These are phyloP conservation scores for Protomyces inundatus DNA, from an alignment of 1,139 yeast species.

Conservation along the genomic window DNA sequence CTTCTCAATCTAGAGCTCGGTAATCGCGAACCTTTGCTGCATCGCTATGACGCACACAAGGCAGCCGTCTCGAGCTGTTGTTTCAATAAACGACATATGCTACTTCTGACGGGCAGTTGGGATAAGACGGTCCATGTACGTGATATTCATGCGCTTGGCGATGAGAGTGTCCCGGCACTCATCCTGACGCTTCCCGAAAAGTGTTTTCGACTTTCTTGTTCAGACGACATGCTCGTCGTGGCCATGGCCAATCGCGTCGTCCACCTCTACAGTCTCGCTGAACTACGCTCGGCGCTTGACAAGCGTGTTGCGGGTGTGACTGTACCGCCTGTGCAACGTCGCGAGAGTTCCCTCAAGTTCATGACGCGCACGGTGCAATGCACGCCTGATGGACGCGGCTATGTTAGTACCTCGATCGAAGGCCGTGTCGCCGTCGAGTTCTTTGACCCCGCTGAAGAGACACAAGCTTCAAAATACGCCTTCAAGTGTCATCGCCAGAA, in stretches of 20 bases:
- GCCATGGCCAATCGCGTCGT: constrained; percentile 54
- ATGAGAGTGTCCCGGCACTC: constrained; percentile 16
- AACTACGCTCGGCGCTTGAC: neutral
- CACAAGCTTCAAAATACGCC: constrained; percentile 58
- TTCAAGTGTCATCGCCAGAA: constrained; percentile 71
- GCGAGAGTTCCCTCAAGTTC: constrained; percentile 69
- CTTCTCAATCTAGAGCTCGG: constrained; percentile 30
- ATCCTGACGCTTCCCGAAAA: constrained; percentile 46
- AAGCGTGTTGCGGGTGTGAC: constrained; percentile 38
- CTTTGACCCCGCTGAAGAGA: constrained; percentile 50
- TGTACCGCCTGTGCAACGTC: constrained; percentile 47
- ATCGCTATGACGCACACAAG: constrained; percentile 37
- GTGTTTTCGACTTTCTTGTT: constrained; percentile 60
- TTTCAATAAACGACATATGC: constrained; percentile 2
- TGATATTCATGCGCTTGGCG: constrained; percentile 24
- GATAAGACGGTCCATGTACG: constrained; percentile 47
- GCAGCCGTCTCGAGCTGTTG: constrained; percentile 37
- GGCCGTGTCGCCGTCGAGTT: constrained; percentile 82
- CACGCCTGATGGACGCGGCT: constrained; percentile 58
- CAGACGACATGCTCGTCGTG: constrained; percentile 48
- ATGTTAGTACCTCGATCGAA: constrained; percentile 74
- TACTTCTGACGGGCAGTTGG: constrained; percentile 52
- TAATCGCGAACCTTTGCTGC: constrained; percentile 26
- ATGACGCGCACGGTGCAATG: constrained; percentile 61
- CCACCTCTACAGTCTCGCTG: constrained; percentile 45